Base-by-base conservation (phyloP, 2,329 filamentous ascomycete genomes). In the Arthrinium puccinioides region DNA sequence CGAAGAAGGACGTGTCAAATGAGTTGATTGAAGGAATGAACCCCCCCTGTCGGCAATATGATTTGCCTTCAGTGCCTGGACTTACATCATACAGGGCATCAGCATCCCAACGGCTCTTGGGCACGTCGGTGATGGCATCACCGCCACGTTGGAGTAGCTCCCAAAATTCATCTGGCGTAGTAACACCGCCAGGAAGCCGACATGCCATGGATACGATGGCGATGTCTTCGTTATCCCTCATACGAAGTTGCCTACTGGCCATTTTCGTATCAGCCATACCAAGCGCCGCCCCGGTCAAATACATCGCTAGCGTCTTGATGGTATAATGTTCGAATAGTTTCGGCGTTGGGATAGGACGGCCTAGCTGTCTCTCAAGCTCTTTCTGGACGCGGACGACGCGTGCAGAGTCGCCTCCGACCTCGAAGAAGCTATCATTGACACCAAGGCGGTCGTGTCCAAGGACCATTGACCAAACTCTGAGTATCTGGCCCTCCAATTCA, bases 1-100 rank as follows among this genome's bases (percentile, higher is more conserved):
- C 47, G 32, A 54, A 54, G 40, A 54, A 50, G 1, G 48, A 45
- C 16, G 39, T 15, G 38, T 54, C 51, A 30, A 44, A 50, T 4
- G 41, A 41, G 33, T 54, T 27, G 20, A 52, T 34, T 9, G 41
- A 44, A 25, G 39, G 15, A 25, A 54, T 27, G 32, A 54, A 54
- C 6, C 50, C 50, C 21, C 51, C 51, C 9, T 35, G 42, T 14
- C 39, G 37, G 29, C 42, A 50, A 33, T 48, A 46, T 5, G 44
- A 40, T 15, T 40, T 25, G 62, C 67, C 41, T 64, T 63, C 42
- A 66, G 67, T 41, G 68, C 47, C 40, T 18, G 45, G 31, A 37
- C 46, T 43, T 1, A 23, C 44, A 8, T 52, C 30, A 6, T 41
- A 40, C 23, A 43, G 11, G 24, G 37, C 36, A 30, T 41, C 36